Base-by-base conservation (phyloP, 768 basidiomycete genomes). In the Suillus luteus region DNA sequence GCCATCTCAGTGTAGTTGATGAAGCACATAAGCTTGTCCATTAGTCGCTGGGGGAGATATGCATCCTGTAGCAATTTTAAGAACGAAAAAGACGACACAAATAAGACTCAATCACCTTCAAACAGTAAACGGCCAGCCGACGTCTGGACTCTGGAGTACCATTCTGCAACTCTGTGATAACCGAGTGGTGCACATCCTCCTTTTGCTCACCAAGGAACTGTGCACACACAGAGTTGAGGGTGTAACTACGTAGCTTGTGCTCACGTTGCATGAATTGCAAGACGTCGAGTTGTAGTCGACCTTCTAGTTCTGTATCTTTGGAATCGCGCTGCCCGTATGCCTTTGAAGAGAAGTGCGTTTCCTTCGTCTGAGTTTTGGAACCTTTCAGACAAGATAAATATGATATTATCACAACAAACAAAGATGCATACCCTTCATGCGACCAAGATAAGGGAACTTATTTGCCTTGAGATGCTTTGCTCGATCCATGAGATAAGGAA, bases 11-110 rank as follows among this genome's bases (percentile, higher is more conserved):
- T 90, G 72, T 97, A 98, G 76, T 99, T 99, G 76, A 99, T 90
- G 71, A 99, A 95, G 66, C 95, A 99, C 97, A 99, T 98, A 38
- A 99, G 82, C 76, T 99, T 99, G 76, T 99, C 97, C 76, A 99
- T 84, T 44, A 99, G 76, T 61, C 97, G 83, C 76, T 99, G 97
- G 0, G 97, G 97, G 31, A 99, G 87, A 74, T 99, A 99, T 3
- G 97, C 96, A 82, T 99, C 97, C 95, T 97, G 67, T 40, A 37
- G 40, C 9, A 17, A 58, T 22, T 38, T 22, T 61, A 11, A 59
- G 37, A 12, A 61, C 3, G 22, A 52, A 8, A 31, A 11, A 19
- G 40, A 31, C 10, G 6, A 24, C 8, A 14, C 11, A 37, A 27
- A 8, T n/a, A 17, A 10, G 14, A 2, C 22, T 15, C 62, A 22